Evolutionary conservation across 1,284 basidiomycete species (phyloP).

Genomic region (Puccinia novopanici): DNA sequence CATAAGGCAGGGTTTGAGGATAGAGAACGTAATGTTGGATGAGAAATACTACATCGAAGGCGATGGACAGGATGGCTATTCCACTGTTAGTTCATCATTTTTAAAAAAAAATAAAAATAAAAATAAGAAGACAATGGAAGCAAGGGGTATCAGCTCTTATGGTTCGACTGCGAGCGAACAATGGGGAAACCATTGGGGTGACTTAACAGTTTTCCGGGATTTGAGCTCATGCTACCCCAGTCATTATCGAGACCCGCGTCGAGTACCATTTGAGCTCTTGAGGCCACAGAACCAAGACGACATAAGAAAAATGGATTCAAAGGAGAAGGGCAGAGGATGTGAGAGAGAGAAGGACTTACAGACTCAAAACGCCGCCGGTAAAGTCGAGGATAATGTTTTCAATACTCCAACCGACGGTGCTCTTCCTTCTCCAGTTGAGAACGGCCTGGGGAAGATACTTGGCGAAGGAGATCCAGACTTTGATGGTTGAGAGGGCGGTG

Average conservation of each 20-base stretch:
- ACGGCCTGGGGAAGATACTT: constrained; percentile 45
- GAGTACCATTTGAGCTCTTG: constrained; percentile 41
- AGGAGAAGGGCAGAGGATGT: not conserved
- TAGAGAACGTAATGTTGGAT: constrained; percentile 56
- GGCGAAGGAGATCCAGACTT: constrained; percentile 56
- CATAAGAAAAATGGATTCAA: not conserved
- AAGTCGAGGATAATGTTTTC: constrained; percentile 51
- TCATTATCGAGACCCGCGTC: constrained; percentile 35
- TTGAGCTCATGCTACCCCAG: constrained; percentile 39
- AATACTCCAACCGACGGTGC: constrained; percentile 43
- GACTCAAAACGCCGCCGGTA: constrained; percentile 46
- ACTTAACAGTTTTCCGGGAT: constrained; percentile 46
- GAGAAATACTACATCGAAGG: constrained; percentile 54
- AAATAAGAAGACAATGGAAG: no score
- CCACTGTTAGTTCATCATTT: constrained; percentile 45
- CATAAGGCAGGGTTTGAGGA: constrained; percentile 17
- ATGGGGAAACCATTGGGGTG: not conserved
- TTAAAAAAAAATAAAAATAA: no score
- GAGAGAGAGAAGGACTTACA: constrained; percentile 8
- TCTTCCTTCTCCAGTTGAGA: constrained; percentile 33
- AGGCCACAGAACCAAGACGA: not conserved
- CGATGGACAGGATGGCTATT: constrained; percentile 54
- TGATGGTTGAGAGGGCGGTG: constrained; percentile 56
- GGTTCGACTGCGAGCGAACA: not conserved
- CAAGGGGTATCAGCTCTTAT: not conserved